Evolutionary conservation across 495 filamentous ascomycete genomes (phyloP).

Genomic region (Aspergillus olivimuriae): DNA sequence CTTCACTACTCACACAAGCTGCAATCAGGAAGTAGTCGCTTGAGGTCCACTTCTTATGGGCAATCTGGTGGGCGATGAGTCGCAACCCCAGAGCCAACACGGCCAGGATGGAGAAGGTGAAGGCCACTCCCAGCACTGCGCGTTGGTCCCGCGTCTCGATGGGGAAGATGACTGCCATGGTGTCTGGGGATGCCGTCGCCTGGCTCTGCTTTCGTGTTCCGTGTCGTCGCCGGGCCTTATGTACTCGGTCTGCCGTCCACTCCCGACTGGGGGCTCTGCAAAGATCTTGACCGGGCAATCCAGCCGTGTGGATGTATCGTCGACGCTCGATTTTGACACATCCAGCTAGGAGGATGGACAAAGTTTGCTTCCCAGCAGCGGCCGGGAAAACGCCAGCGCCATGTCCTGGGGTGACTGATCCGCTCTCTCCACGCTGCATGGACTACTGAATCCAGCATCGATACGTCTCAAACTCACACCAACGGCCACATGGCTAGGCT

Average conservation of each 20-base stretch:
- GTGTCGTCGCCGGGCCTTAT: neutral
- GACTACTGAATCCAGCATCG: constrained; percentile 1
- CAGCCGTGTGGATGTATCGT: too few relatives aligned
- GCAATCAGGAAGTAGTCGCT: constrained; percentile 14
- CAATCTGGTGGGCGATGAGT: constrained; percentile 11
- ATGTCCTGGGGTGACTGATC: too few relatives aligned
- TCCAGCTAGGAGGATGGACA: too few relatives aligned
- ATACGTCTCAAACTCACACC: neutral
- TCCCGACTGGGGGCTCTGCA: too few relatives aligned
- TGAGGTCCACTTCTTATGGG: constrained; percentile 12
- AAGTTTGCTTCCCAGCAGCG: too few relatives aligned
- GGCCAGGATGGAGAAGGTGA: constrained; percentile 9
- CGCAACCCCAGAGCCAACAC: constrained; percentile 9
- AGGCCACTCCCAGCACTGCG: constrained; percentile 7
- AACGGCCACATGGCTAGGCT: neutral
- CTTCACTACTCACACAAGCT: constrained; percentile 7
- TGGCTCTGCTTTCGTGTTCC: neutral
- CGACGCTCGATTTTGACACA: too few relatives aligned
- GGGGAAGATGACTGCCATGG: constrained; percentile 12
- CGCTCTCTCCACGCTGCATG: neutral
- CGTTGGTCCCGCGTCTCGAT: constrained; percentile 8
- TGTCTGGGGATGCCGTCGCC: neutral
- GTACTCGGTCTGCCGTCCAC: too few relatives aligned
- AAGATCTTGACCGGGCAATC: too few relatives aligned
- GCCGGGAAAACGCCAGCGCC: too few relatives aligned